Percentiles rank a stretch among this genome's conserved stretches.
Conservation (phyloP, 164 flowering plant genomes). For the Brasenia schreberi region DNA sequence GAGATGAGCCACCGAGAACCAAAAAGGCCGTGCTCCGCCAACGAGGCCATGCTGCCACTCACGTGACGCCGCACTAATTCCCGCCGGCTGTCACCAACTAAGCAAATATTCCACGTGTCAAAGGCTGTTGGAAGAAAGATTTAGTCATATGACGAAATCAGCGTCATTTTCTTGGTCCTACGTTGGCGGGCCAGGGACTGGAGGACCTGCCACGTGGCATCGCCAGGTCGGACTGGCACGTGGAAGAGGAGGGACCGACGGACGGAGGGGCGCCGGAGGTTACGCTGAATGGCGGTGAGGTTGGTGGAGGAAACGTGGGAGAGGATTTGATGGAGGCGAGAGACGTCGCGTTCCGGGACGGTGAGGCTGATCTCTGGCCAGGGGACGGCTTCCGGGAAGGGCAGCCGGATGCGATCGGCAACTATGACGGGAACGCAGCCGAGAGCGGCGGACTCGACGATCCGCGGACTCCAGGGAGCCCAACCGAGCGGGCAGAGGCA, state of each 20-base stretch:
- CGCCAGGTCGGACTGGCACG: constrained; percentile 32
- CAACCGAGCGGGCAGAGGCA: constrained; percentile 93
- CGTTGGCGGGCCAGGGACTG: constrained; percentile 16
- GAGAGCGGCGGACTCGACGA: constrained; percentile 75
- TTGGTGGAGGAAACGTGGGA: constrained; percentile 67
- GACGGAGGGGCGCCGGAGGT: constrained; percentile 42
- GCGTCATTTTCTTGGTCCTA: neutral
- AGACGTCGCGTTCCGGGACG: constrained; percentile 68
- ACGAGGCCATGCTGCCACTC: too few species aligned
- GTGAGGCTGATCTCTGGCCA: constrained; percentile 77
- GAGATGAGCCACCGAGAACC: too few species aligned
- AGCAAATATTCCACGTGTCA: too few species aligned
- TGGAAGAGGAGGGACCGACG: constrained; percentile 52
- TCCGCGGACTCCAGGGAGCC: constrained; percentile 98
- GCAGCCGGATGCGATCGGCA: constrained; percentile 84
- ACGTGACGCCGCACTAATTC: too few species aligned
- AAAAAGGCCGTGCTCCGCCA: too few species aligned
- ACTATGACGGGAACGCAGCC: constrained; percentile 93
- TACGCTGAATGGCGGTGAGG: constrained; percentile 48
- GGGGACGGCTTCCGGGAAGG: constrained; percentile 40
- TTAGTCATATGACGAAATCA: too few species aligned
- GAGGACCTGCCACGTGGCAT: constrained; percentile 89
- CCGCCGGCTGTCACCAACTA: too few species aligned
- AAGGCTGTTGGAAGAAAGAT: too few species aligned
- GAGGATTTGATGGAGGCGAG: constrained; percentile 36